These are phyloP conservation scores for Phanerochaete carnosa DNA, from an alignment of 768 basidiomycete species.

Conservation along the genomic window DNA sequence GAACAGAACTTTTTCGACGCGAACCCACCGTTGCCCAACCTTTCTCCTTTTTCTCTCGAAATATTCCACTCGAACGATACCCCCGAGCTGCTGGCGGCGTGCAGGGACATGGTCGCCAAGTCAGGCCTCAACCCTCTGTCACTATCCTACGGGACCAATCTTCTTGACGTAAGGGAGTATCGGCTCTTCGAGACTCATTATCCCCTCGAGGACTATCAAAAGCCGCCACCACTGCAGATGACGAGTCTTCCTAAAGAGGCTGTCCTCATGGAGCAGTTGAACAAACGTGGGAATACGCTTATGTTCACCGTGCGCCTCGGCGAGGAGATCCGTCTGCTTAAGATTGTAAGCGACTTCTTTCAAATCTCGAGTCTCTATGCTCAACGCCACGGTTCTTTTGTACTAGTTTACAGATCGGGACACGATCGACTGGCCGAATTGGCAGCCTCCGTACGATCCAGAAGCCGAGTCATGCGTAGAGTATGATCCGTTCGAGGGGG, in stretches of 20 bases:
- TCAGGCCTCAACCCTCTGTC: conserved; percentile 1
- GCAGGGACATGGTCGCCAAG: not conserved
- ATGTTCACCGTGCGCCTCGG: not conserved
- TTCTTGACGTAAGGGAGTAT: not conserved
- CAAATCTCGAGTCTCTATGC: not conserved
- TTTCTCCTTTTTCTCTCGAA: not conserved
- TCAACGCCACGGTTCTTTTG: not conserved
- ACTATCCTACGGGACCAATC: conserved; percentile 4
- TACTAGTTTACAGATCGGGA: not conserved
- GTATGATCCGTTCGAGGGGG: not conserved
- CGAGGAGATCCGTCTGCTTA: not conserved
- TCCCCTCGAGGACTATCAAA: not conserved
- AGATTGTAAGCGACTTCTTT: conserved; percentile 6
- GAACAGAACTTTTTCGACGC: conserved; percentile 1
- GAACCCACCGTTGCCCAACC: not conserved
- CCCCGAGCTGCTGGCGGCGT: not conserved
- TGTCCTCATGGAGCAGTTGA: not conserved
- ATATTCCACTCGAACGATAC: not conserved
- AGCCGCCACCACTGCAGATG: not conserved
- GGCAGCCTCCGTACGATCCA: not conserved
- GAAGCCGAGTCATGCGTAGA: too few relatives aligned
- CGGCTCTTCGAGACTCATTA: not conserved
- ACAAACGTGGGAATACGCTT: not conserved
- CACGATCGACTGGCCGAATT: not conserved
- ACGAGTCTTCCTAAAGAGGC: not conserved